phyloP scores from a whole-genome alignment of 2,329 filamentous ascomycete genomes.

The Aspergillus melleus region DNA sequence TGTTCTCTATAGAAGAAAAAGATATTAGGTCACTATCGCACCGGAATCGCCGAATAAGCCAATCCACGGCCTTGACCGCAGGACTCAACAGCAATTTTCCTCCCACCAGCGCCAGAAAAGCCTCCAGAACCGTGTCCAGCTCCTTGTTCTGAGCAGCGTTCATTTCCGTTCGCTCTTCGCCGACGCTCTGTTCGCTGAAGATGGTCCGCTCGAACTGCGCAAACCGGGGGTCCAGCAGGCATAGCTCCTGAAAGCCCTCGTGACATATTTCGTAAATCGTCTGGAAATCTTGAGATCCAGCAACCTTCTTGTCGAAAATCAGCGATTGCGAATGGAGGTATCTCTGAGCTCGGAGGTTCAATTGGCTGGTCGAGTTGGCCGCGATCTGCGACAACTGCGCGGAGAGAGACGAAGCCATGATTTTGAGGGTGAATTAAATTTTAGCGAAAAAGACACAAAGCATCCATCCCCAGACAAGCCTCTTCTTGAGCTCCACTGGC shows the following conservation, averaged over 20 bases:
- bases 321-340: conserved; percentile 90
- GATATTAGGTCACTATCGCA: conserved; percentile 42
- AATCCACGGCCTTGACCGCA: conserved; percentile 88
- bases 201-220: conserved; percentile 71
- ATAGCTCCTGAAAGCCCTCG: conserved; percentile 89
- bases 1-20: neutral
- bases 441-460: conserved; percentile 14
- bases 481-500: conserved; percentile 2
- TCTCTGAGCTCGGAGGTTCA: conserved; percentile 92
- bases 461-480: conserved; percentile 21
- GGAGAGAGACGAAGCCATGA: conserved; percentile 83
- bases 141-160: conserved; percentile 77
- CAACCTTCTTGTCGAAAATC: conserved; percentile 84
- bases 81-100: conserved; percentile 78
- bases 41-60: conserved; percentile 89
- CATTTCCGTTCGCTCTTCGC: conserved; percentile 83
- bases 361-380: conserved; percentile 81
- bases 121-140: conserved; percentile 73
- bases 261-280: conserved; percentile 82
- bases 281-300: conserved; percentile 85
- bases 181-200: conserved; percentile 91
- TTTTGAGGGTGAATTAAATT: conserved; percentile 20
- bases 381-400: conserved; percentile 93
- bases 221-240: conserved; percentile 80
- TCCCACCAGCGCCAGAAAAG: conserved; percentile 78